phyloP scores from a whole-genome alignment of 139 green algal genomes.

The Diplosphaera chodatii region DNA sequence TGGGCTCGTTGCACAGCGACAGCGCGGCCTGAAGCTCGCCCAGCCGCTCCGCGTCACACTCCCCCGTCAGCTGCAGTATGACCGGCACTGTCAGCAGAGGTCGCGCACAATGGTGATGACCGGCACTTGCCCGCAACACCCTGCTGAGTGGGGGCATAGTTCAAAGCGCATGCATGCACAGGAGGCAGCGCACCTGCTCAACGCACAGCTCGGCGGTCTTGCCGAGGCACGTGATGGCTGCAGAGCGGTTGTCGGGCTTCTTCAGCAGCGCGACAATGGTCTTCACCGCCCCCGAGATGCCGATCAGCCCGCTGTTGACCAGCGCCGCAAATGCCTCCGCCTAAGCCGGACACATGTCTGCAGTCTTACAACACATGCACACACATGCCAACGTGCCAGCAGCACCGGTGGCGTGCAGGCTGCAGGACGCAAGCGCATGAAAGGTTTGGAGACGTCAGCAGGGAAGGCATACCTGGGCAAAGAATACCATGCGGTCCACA shows the following conservation, averaged over 20 bases:
- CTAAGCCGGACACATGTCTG: no score
- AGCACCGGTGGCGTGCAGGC: no score
- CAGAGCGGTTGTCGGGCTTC: slow-evolving; percentile 48
- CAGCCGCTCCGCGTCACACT: slow-evolving; percentile 4
- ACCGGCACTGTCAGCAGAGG: no score
- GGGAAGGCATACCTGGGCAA: slow-evolving; percentile 33
- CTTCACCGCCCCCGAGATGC: slow-evolving; percentile 40
- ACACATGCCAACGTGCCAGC: no score
- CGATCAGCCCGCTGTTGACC: slow-evolving; percentile 36
- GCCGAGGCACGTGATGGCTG: slow-evolving; percentile 63
- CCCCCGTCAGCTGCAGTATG: slow-evolving; percentile 17
- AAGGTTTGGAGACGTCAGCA: no score
- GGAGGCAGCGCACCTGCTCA: no score
- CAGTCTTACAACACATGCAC: no score
- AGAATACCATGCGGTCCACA: slow-evolving; percentile 45
- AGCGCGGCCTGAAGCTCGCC: slow-evolving; percentile 18
- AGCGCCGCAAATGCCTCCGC: slow-evolving; percentile 58
- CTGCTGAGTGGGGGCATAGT: no score
- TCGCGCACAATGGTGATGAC: no score
- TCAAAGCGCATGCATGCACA: no score
- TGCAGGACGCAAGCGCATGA: no score
- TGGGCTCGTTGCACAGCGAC: slow-evolving; percentile 18
- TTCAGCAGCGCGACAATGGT: slow-evolving; percentile 50
- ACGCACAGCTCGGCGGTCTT: slow-evolving; percentile 63
- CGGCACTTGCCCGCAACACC: no score